These are phyloP conservation scores for Fomitopsis serialis DNA, from an alignment of 768 basidiomycete genomes.

Conservation along the genomic window DNA sequence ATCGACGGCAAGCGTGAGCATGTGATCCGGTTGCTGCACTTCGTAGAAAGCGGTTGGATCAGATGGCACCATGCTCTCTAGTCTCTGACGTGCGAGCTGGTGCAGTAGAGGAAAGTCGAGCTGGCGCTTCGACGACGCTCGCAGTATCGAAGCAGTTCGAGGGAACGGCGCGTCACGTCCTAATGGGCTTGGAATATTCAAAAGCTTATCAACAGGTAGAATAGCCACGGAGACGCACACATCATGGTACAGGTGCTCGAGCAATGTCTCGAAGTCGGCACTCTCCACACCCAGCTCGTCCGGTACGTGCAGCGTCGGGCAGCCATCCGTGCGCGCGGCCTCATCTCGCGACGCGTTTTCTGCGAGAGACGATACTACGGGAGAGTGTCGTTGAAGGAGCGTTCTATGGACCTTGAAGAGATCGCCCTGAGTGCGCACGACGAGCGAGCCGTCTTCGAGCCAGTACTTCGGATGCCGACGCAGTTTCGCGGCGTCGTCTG, in stretches of 20 bases:
- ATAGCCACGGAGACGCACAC: constrained; percentile 39
- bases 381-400: constrained; percentile 49
- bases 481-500: background rate
- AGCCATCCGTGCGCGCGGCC: background rate
- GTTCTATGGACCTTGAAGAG: constrained; percentile 54
- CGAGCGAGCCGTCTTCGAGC: constrained; percentile 61
- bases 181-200: constrained; percentile 33
- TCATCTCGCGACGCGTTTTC: background rate
- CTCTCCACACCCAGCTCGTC: constrained; percentile 31
- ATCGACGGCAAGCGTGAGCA: constrained; percentile 43
- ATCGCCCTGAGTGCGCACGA: constrained; percentile 39
- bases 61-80: constrained; percentile 46
- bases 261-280: constrained; percentile 48
- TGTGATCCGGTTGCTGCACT: constrained; percentile 45
- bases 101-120: constrained; percentile 56
- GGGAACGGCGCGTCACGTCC: constrained; percentile 37
- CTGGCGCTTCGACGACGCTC: constrained; percentile 48
- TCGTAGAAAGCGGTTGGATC: constrained; percentile 36
- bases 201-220: background rate
- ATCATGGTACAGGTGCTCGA: constrained; percentile 67
- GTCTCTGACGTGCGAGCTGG: constrained; percentile 32
- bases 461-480: constrained; percentile 48
- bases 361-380: constrained; percentile 15
- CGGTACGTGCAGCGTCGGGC: constrained; percentile 28
- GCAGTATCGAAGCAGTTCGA: constrained; percentile 49